Evolutionary conservation across 2,329 filamentous ascomycete species (phyloP), one percentile per base, ranked within the genome.

Genomic region (Diplodia sapinea): DNA sequence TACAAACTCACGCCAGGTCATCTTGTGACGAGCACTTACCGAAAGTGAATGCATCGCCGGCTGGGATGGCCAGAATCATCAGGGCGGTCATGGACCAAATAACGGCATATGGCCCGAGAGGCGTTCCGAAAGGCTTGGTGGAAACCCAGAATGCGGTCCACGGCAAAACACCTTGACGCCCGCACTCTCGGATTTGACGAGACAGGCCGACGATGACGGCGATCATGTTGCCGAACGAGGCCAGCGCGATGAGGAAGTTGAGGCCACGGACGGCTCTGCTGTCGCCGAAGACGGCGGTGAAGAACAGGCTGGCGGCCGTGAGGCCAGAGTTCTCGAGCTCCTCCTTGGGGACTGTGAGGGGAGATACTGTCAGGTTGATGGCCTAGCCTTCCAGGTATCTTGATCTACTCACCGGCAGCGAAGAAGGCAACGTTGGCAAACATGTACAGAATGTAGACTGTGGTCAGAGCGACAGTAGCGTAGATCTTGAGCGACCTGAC

Each of bases 161-260:
- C 0, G 87, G 87, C 1, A 89, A 79, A 0, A 89, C 85, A 7
- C 87, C 87, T 78, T 89, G 87, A 68, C 85, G 78, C 51, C 86
- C 88, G 69, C 85, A 87, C 73, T 89, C 88, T 13, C 87, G 82
- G 47, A 89, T 84, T 70, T 87, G 76, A 2, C 89, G 86, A 4
- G 89, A 86, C 87, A 90, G 67, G 1, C 31, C 84, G 74, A 91
- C 92, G 0, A 88, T 87, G 2, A 90, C 88, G 0, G 91, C 88
- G 84, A 92, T 89, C 15, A 92, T 89, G 73, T 92, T 92, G 0
- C 89, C 90, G 1, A 83, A 85, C 0, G 88, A 89, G 1, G 88
- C 91, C 26, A 91, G 78, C 0, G 89, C 89, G 38, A 92, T 88
- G 0, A 87, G 85, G 12, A 91, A 76, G 49, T 57, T 67, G 4